phyloP scores from a whole-genome alignment of 495 filamentous ascomycete species.

The Barbatosphaeria neglecta region DNA sequence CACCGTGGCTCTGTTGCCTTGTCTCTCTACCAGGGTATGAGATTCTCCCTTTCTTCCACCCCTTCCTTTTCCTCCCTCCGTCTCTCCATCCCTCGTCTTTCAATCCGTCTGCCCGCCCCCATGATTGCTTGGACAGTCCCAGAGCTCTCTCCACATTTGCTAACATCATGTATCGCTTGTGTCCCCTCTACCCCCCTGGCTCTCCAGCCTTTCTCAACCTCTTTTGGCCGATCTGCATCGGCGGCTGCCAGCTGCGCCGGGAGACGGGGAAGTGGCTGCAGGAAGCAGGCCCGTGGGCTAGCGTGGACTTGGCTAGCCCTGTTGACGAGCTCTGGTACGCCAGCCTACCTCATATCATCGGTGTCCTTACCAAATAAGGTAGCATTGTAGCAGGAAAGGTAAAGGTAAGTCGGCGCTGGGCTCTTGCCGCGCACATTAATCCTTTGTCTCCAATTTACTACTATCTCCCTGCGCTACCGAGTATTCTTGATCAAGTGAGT shows the following conservation, averaged over 20 bases:
- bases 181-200: no score
- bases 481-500: no score
- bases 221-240: conserved; percentile 42
- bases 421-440: no score
- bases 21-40: conserved; percentile 32
- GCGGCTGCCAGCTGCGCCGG: conserved; percentile 47
- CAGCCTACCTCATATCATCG: conserved; percentile 44
- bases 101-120: no score
- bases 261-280: conserved; percentile 42
- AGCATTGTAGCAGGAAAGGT: no score
- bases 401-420: no score
- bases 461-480: not conserved
- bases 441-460: not conserved
- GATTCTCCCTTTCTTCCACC: no score
- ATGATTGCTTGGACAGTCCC: no score
- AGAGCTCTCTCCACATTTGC: no score
- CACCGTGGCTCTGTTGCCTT: conserved; percentile 36
- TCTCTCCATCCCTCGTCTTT: no score
- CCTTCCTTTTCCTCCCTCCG: no score
- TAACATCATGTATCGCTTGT: no score
- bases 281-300: conserved; percentile 44
- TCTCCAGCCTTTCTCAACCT: conserved; percentile 29
- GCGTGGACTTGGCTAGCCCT: conserved; percentile 37
- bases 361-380: conserved; percentile 35
- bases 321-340: conserved; percentile 33